A percentile compares a stretch with the other conserved stretches of the same genome.
Conservation (phyloP, 2,329 filamentous ascomycete genomes). For the Gaeumannomyces tritici region DNA sequence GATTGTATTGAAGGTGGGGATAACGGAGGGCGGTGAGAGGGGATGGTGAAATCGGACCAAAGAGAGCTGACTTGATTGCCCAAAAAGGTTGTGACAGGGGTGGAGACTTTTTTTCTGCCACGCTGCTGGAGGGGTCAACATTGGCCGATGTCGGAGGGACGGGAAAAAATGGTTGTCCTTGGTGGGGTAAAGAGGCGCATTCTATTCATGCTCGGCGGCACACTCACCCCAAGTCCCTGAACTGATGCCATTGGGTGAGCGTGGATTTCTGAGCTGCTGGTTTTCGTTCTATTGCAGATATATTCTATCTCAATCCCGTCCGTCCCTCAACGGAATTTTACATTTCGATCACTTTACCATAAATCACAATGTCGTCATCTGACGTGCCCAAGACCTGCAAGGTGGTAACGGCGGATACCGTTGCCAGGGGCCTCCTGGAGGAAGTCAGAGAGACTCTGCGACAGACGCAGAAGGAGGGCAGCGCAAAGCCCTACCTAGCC, state of each 20-base stretch:
- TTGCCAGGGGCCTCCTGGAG: constrained; percentile 69
- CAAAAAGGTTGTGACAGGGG: not conserved
- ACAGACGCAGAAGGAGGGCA: constrained; percentile 50
- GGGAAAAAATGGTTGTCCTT: not conserved
- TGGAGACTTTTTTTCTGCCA: not conserved
- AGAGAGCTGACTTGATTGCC: not conserved
- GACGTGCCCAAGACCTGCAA: constrained; percentile 66
- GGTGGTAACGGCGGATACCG: constrained; percentile 79
- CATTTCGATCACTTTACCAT: not conserved
- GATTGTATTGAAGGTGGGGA: not conserved
- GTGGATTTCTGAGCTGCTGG: too few relatives aligned
- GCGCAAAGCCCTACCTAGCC: constrained; percentile 62
- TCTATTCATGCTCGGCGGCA: too few relatives aligned
- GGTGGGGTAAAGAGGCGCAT: not conserved
- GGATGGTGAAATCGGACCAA: not conserved
- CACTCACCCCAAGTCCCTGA: too few relatives aligned
- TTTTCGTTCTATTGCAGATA: not conserved
- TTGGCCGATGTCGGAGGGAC: too few relatives aligned
- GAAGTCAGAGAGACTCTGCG: constrained; percentile 71
- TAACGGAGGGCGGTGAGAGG: not conserved
- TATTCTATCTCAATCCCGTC: not conserved
- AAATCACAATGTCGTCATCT: constrained; percentile 24
- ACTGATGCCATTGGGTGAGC: too few relatives aligned
- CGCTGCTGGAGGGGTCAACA: not conserved
- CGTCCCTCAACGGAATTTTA: not conserved